A percentile compares a stretch with the other conserved stretches of the same genome.
Evolutionary conservation across 306 rosid species (phyloP).

Genomic region (Vigna mungo): DNA sequence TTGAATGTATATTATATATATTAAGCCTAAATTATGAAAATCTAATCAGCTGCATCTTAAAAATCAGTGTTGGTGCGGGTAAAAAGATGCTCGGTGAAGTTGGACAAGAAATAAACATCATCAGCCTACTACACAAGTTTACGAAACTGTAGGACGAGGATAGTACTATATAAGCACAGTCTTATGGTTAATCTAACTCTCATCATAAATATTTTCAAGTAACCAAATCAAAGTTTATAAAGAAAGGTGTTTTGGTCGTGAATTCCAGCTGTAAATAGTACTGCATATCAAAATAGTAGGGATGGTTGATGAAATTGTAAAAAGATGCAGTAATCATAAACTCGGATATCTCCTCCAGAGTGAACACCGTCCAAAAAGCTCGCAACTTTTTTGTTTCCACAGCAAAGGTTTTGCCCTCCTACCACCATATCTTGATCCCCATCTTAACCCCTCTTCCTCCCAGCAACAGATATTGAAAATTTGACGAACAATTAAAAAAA

Average conservation of each 20-base stretch:
- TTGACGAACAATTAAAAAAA: not conserved
- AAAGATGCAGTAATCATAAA: not conserved
- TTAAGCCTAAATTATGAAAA: not conserved
- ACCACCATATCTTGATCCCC: not conserved
- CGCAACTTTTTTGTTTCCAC: not conserved
- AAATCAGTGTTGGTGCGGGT: not conserved
- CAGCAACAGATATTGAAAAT: not conserved
- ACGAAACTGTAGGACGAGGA: not conserved
- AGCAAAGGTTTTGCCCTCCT: not conserved
- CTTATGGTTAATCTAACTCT: not conserved
- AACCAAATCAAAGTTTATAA: not conserved
- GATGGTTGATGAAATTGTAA: not conserved
- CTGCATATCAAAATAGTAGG: not conserved
- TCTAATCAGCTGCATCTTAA: conserved; percentile 1
- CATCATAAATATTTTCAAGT: not conserved
- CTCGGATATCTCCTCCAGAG: not conserved
- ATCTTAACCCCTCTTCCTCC: not conserved
- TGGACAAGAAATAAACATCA: not conserved
- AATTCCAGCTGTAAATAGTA: not conserved
- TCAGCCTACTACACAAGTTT: not conserved
- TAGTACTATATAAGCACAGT: not conserved
- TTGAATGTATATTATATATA: not conserved
- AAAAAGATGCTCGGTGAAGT: not conserved
- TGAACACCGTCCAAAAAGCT: not conserved
- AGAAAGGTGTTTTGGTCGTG: not conserved